Percentiles rank a stretch among this genome's conserved stretches.
phyloP scores from a whole-genome alignment of 768 basidiomycete species.

The Zangia roseola region DNA sequence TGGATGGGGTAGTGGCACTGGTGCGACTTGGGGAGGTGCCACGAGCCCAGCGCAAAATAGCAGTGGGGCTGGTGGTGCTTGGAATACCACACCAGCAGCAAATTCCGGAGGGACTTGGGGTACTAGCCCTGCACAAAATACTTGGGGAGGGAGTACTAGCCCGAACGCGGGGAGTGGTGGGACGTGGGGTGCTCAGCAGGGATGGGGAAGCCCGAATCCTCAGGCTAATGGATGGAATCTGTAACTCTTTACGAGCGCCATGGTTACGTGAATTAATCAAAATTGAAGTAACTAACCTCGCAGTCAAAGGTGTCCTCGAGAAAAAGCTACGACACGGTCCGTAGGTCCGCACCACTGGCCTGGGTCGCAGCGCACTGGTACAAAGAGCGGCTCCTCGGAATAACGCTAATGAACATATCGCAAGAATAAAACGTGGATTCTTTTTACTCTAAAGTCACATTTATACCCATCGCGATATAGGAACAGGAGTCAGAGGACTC shows the following conservation, averaged over 20 bases:
- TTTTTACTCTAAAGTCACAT: too few relatives aligned
- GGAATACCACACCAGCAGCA: slow-evolving; percentile 27
- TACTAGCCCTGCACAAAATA: slow-evolving; percentile 32
- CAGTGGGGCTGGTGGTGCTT: slow-evolving; percentile 17
- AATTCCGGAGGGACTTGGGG: slow-evolving; percentile 27
- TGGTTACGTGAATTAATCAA: too few relatives aligned
- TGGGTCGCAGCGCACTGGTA: too few relatives aligned
- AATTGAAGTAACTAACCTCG: too few relatives aligned
- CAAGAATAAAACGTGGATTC: too few relatives aligned
- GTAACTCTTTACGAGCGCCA: slow-evolving; percentile 4
- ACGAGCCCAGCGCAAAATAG: slow-evolving; percentile 27
- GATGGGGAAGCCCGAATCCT: slow-evolving; percentile 51
- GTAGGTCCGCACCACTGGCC: too few relatives aligned
- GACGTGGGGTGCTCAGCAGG: slow-evolving; percentile 35
- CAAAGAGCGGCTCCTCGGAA: too few relatives aligned
- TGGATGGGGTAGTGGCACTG: slow-evolving; percentile 30
- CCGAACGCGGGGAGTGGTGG: slow-evolving; percentile 23
- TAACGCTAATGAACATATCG: too few relatives aligned
- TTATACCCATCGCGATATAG: too few relatives aligned
- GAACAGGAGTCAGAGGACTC: too few relatives aligned
- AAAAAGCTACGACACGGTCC: too few relatives aligned
- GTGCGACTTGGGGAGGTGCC: slow-evolving; percentile 25
- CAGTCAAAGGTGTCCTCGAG: too few relatives aligned
- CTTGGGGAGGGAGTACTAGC: slow-evolving; percentile 39
- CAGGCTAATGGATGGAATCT: slow-evolving; percentile 57